Conservation (phyloP, 169 alveolate genomes). For the Plasmodium reichenowi region DNA sequence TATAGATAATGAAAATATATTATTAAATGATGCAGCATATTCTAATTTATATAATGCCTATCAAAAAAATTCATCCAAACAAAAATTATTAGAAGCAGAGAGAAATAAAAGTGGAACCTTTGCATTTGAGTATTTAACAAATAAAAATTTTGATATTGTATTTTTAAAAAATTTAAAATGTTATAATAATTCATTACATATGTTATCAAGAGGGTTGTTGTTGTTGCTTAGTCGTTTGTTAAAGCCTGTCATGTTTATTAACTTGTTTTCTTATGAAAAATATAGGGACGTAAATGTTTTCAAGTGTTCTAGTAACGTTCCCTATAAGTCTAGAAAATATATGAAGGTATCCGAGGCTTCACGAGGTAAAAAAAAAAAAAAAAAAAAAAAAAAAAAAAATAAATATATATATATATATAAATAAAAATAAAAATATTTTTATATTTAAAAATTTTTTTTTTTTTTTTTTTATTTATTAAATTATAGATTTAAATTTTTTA, state of each 20-base stretch:
- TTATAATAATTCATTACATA: constrained; percentile 43
- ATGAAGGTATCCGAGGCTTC: background rate
- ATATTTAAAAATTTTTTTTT: too few relatives aligned
- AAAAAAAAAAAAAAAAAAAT: background rate
- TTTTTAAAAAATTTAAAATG: constrained; percentile 65
- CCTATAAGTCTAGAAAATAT: background rate
- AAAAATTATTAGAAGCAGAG: constrained; percentile 42
- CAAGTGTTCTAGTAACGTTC: background rate
- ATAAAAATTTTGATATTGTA: constrained; percentile 56
- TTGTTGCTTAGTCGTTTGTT: constrained; percentile 48
- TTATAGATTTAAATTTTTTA: too few relatives aligned
- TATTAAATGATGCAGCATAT: constrained; percentile 20
- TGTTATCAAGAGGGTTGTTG: constrained; percentile 57
- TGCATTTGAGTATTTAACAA: constrained; percentile 74
- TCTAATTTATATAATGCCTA: constrained; percentile 23
- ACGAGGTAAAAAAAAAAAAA: background rate
- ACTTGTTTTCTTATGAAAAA: constrained; percentile 42
- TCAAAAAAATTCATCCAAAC: constrained; percentile 38
- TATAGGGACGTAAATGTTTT: constrained; percentile 25
- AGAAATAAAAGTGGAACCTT: constrained; percentile 72
- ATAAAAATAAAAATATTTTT: too few relatives aligned
- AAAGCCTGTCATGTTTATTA: constrained; percentile 66
- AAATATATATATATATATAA: background rate
- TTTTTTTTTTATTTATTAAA: too few relatives aligned
- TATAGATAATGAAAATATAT: background rate